A percentile compares a stretch with the other conserved stretches of the same genome.
Evolutionary conservation across 768 basidiomycete genomes (phyloP).

Genomic region (Boletus barrowsii): DNA sequence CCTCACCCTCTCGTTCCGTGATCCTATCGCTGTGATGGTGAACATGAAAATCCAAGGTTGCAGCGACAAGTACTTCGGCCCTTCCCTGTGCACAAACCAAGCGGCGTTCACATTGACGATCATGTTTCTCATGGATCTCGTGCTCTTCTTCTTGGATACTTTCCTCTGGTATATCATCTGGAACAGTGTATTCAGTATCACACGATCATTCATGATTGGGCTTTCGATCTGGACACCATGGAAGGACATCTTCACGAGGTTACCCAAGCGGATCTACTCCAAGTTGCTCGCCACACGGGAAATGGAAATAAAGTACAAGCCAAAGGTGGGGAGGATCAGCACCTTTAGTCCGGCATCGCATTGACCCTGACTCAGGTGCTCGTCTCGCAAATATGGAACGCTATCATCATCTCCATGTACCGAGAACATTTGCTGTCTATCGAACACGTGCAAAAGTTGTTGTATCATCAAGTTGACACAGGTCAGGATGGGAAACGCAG

Average conservation of each 20-base stretch:
- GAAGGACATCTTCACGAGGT: conserved; percentile 93
- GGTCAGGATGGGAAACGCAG: conserved; percentile 84
- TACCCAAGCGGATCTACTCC: conserved; percentile 96
- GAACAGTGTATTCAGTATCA: conserved; percentile 94
- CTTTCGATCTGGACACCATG: conserved; percentile 99
- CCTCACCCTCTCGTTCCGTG: conserved; percentile 90
- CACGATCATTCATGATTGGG: conserved; percentile 83
- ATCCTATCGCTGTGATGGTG: conserved; percentile 93
- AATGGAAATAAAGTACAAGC: conserved; percentile 99
- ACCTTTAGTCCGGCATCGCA: neutral
- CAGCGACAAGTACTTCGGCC: conserved; percentile 81
- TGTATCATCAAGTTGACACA: conserved; percentile 94
- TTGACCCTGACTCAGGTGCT: conserved; percentile 58
- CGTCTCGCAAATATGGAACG: conserved; percentile 99
- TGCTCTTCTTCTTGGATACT: conserved; percentile 97
- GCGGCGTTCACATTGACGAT: conserved; percentile 93
- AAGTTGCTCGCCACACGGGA: conserved; percentile 91
- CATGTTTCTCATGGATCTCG: conserved; percentile 99
- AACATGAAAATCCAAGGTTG: conserved; percentile 95
- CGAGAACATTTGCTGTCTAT: conserved; percentile 98
- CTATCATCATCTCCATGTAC: conserved; percentile 99
- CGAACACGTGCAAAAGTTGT: conserved; percentile 95
- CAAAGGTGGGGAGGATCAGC: conserved; percentile 64
- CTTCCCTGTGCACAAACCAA: conserved; percentile 83
- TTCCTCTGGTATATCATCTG: conserved; percentile 99